phyloP scores from a whole-genome alignment of 2,329 filamentous ascomycete species.

The Botrytis deweyae region DNA sequence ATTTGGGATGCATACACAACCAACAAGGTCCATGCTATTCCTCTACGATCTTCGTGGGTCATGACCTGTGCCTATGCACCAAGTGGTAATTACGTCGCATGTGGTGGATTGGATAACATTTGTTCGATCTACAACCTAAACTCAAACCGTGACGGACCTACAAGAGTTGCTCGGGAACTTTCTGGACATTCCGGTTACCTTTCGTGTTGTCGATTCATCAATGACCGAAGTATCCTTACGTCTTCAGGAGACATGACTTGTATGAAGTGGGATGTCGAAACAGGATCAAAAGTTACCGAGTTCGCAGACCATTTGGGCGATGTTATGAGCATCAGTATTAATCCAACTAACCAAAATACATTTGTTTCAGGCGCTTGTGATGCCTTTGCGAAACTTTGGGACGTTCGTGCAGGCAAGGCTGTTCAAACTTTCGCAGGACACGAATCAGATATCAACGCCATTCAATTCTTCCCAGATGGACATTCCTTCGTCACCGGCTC shows the following conservation, averaged over 20 bases:
- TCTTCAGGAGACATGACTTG: conserved; percentile 99
- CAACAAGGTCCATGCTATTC: conserved; percentile 99
- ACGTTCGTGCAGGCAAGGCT: conserved; percentile 96
- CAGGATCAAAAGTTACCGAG: conserved; percentile 93
- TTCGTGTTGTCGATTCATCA: conserved; percentile 98
- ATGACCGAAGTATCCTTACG: conserved; percentile 94
- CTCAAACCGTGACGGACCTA: conserved; percentile 90
- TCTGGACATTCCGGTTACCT: conserved; percentile 97
- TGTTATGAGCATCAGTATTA: conserved; percentile 99
- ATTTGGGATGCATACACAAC: conserved; percentile 99
- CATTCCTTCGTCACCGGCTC: conserved; percentile 98
- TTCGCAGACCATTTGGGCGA: conserved; percentile 98
- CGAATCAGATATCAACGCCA: conserved; percentile 98
- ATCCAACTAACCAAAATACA: conserved; percentile 98
- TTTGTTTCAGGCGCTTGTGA: conserved; percentile 99
- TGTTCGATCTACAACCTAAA: conserved; percentile 99
- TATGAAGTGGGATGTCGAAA: conserved; percentile 99
- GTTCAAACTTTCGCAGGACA: conserved; percentile 98
- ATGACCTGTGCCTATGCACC: conserved; percentile 99
- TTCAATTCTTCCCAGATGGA: conserved; percentile 98
- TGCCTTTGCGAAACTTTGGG: conserved; percentile 97
- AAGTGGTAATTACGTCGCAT: conserved; percentile 97
- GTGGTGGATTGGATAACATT: conserved; percentile 98
- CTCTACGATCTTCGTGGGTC: conserved; percentile 96
- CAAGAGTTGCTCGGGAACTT: conserved; percentile 89